These are phyloP conservation scores for Auriscalpium vulgare DNA, from an alignment of 768 basidiomycete species.

Conservation along the genomic window DNA sequence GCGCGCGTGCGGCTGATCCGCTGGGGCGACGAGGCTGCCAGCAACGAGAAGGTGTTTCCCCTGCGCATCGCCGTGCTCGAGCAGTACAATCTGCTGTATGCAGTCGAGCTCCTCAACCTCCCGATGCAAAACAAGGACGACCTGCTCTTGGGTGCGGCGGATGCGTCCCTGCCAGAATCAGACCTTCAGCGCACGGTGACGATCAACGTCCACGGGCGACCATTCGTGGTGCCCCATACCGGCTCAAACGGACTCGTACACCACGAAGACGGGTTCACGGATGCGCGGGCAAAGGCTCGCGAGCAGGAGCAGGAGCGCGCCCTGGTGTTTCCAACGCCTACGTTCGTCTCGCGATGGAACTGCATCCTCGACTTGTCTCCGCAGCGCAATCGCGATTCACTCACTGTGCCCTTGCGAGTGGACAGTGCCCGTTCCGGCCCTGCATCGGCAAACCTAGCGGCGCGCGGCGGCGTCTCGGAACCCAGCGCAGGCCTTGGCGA, in stretches of 20 bases:
- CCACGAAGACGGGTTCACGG: constrained; percentile 1
- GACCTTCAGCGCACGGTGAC: constrained; percentile 21
- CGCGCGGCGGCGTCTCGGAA: too few relatives aligned
- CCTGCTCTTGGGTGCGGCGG: constrained; percentile 20
- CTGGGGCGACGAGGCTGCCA: constrained; percentile 36
- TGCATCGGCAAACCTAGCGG: constrained; percentile 4
- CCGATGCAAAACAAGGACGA: constrained; percentile 43
- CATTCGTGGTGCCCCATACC: constrained; percentile 29
- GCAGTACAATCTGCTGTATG: constrained; percentile 85
- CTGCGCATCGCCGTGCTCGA: constrained; percentile 62
- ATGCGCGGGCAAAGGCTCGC: neutral
- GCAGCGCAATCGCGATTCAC: constrained; percentile 19
- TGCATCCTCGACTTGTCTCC: constrained; percentile 75
- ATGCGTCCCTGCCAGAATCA: neutral
- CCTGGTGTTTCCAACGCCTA: constrained; percentile 52
- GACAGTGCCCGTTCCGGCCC: neutral
- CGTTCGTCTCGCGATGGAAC: constrained; percentile 86
- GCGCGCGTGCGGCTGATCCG: constrained; percentile 41
- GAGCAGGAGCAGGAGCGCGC: neutral
- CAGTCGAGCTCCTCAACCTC: constrained; percentile 71
- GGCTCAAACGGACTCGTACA: neutral
- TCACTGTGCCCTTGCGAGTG: constrained; percentile 5
- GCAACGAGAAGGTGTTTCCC: constrained; percentile 47
- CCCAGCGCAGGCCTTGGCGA: constrained; percentile 16
- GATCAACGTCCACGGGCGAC: constrained; percentile 72